Conservation (phyloP, 257 asterid genomes). For the Solanum paucissectum region DNA sequence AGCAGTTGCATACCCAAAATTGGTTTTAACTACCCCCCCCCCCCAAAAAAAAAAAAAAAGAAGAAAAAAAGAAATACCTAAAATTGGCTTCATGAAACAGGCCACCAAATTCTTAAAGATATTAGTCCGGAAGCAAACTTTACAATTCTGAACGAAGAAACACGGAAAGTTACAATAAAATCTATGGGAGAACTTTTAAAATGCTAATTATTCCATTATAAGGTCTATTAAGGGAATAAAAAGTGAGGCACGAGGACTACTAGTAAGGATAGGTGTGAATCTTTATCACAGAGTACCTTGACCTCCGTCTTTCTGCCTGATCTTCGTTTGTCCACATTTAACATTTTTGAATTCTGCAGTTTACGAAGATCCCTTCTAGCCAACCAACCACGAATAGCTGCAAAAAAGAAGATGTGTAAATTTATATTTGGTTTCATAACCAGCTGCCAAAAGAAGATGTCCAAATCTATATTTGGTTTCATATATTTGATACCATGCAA, state of each 20-base stretch:
- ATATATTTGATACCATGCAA: background rate
- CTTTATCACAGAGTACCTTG: conserved; percentile 37
- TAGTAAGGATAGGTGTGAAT: background rate
- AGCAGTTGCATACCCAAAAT: background rate
- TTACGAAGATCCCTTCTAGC: conserved; percentile 40
- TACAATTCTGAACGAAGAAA: background rate
- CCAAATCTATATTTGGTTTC: background rate
- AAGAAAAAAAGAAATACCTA: background rate
- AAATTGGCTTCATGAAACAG: conserved; percentile 1
- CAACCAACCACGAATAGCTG: conserved; percentile 85
- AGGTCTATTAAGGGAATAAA: background rate
- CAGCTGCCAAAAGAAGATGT: conserved; percentile 27
- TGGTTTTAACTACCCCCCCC: background rate
- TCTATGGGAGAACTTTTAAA: background rate
- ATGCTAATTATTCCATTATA: background rate
- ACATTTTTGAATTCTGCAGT: conserved; percentile 20
- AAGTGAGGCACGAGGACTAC: background rate
- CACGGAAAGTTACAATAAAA: background rate
- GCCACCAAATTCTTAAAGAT: conserved; percentile 3
- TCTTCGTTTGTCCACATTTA: conserved; percentile 15
- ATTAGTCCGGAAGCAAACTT: background rate
- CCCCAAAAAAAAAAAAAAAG: background rate
- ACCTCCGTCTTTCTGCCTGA: conserved; percentile 36
- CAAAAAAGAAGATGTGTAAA: conserved; percentile 2
- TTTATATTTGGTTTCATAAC: background rate